These are phyloP conservation scores for Megacollybia platyphylla DNA, from an alignment of 1,284 basidiomycete genomes.

Conservation along the genomic window DNA sequence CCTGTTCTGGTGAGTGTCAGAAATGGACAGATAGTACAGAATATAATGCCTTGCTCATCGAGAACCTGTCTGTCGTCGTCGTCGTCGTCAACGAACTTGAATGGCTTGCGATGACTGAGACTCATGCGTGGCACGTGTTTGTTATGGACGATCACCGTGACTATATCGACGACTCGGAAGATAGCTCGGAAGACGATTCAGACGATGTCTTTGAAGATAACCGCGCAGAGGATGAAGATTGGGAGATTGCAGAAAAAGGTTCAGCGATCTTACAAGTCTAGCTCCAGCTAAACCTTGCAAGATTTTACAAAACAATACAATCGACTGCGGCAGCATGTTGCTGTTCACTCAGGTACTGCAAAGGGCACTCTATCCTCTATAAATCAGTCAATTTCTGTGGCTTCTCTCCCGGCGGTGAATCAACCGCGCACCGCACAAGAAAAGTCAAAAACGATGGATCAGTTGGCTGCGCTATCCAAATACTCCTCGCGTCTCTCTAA, in stretches of 20 bases:
- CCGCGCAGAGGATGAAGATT: constrained; percentile 80
- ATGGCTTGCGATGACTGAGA: constrained; percentile 31
- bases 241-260: constrained; percentile 77
- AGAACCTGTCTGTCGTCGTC: constrained; percentile 19
- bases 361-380: constrained; percentile 40
- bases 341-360: constrained; percentile 56
- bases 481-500: constrained; percentile 57
- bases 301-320: constrained; percentile 98
- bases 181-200: constrained; percentile 12
- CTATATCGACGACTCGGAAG: constrained; percentile 39
- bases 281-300: constrained; percentile 16
- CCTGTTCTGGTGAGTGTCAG: constrained; percentile 30
- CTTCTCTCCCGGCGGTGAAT: constrained; percentile 63
- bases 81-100: constrained; percentile 19
- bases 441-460: constrained; percentile 50
- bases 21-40: neutral
- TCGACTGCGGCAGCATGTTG: constrained; percentile 75
- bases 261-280: neutral
- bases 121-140: neutral
- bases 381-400: constrained; percentile 34
- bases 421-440: constrained; percentile 26
- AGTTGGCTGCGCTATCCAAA: constrained; percentile 58
- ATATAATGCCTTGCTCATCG: constrained; percentile 35
- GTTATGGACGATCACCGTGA: neutral
- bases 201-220: constrained; percentile 34